Percentiles rank a stretch among this genome's conserved stretches.
These are phyloP conservation scores for Kwoniella sp. DNA, from an alignment of 768 basidiomycete genomes.

Conservation along the genomic window DNA sequence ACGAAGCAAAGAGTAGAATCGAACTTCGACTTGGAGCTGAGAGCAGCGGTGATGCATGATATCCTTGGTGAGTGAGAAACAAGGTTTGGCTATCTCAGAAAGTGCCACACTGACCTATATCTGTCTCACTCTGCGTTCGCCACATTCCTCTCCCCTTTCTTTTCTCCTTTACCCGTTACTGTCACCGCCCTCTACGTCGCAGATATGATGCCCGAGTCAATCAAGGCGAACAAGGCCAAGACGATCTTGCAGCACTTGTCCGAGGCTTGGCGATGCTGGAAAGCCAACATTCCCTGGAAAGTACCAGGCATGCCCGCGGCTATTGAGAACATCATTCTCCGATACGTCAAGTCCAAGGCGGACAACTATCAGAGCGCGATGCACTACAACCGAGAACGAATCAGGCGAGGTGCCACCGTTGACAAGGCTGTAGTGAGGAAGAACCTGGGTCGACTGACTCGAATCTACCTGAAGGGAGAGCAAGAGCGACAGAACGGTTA, in stretches of 20 bases:
- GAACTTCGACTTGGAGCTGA: constrained; percentile 94
- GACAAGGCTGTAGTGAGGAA: constrained; percentile 96
- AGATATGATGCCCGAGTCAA: constrained; percentile 97
- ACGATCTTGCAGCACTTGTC: constrained; percentile 97
- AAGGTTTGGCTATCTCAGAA: not conserved
- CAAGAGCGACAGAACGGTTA: constrained; percentile 98
- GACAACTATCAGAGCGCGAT: constrained; percentile 99
- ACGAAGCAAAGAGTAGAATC: constrained; percentile 99
- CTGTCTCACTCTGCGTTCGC: not conserved
- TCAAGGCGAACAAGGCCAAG: constrained; percentile 93
- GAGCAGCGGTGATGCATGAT: constrained; percentile 99
- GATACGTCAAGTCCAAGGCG: constrained; percentile 98
- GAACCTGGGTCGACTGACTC: constrained; percentile 95
- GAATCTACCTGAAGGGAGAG: constrained; percentile 96
- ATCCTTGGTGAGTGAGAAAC: constrained; percentile 65
- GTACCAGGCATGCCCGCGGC: constrained; percentile 97
- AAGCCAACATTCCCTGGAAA: constrained; percentile 89
- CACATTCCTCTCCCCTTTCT: not conserved
- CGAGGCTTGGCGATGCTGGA: constrained; percentile 91
- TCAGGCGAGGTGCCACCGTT: constrained; percentile 69
- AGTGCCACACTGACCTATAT: not conserved
- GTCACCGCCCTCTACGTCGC: not conserved
- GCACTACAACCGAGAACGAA: constrained; percentile 81
- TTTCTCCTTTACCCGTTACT: too few relatives aligned
- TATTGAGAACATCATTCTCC: constrained; percentile 97